Evolutionary conservation across 345 rosid species (phyloP), one percentile per base, ranked within the genome.

Genomic region (Murraya paniculata): DNA sequence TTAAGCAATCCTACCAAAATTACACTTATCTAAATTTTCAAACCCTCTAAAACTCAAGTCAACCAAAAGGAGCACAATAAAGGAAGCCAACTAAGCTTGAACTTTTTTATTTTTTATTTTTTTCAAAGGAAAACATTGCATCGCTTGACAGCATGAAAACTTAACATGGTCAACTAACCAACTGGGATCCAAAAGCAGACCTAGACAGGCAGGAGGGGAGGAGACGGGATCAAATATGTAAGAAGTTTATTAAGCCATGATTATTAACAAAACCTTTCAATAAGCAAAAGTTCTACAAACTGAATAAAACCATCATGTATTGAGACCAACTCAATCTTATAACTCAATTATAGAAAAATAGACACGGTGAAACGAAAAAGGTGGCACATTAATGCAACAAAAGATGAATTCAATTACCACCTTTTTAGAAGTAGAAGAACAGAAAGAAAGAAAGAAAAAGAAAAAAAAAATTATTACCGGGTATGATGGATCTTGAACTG

Each of bases 401-500:
- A 38, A 75, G 22, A 67, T 4, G 39, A 56, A 56, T 72, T 39
- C 53, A 58, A 59, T 14, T 53, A 75, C 22, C 50, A 64, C 18
- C 39, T 76, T n/a, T 36, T 22, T 16, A 28, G 53, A 9, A 64
- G 24, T 45, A 45, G 50, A 45, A 45, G 50, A 45, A 45, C 50
- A 45, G 11, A 41, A 41, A 10, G 18, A 45, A 45, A 41, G 18
- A 45, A 41, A 41, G 0, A 11, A 10, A 30, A 7, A 45, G 66
- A 14, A 45, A 22, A 11, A 41, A 74, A 9, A 71, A 7, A 33
- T 59, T 18, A 78, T 75, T 92, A 95, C 99, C 94, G 99, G 99
- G 81, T 93, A 93, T 76, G 99, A 95, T 74, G 99, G 99, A 80
- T 95, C 99, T 89, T 95, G 99, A 77, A 95, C 98, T 14, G 98